Evolutionary conservation across 1,284 basidiomycete species (phyloP).

Genomic region (Jaminaea rosea): DNA sequence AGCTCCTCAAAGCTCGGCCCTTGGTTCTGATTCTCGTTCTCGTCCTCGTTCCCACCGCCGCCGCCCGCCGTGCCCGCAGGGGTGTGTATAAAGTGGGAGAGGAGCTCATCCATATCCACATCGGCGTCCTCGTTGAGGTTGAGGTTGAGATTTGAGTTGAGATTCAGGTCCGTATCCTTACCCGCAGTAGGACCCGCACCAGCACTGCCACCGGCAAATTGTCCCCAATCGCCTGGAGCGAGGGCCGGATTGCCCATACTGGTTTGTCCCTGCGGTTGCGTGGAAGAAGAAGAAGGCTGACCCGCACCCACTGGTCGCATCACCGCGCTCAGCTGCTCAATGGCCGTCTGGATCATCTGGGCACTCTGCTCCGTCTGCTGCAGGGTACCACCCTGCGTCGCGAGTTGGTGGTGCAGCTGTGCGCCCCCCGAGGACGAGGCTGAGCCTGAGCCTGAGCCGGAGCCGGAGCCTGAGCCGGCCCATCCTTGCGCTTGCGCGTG

Average conservation of each 20-base stretch:
- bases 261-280: too few species aligned
- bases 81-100: neutral
- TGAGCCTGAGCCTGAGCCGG: slow-evolving; percentile 21
- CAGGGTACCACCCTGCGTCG: neutral
- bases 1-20: too few species aligned
- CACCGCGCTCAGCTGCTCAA: too few species aligned
- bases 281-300: too few species aligned
- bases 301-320: neutral
- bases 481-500: too few species aligned
- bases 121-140: too few species aligned
- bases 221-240: neutral
- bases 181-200: neutral
- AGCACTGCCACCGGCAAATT: neutral
- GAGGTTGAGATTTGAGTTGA: too few species aligned
- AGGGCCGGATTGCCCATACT: neutral
- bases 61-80: neutral
- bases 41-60: neutral
- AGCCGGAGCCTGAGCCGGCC: too few species aligned
- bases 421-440: slow-evolving; percentile 11
- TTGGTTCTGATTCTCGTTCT: neutral
- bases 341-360: too few species aligned
- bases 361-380: neutral
- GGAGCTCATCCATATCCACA: neutral
- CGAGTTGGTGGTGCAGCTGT: neutral
- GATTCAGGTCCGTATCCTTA: neutral